A percentile compares a stretch with the other conserved stretches of the same genome.
These are phyloP conservation scores for Corniculantispora saksenae DNA, from an alignment of 2,329 filamentous ascomycete species.

Conservation along the genomic window DNA sequence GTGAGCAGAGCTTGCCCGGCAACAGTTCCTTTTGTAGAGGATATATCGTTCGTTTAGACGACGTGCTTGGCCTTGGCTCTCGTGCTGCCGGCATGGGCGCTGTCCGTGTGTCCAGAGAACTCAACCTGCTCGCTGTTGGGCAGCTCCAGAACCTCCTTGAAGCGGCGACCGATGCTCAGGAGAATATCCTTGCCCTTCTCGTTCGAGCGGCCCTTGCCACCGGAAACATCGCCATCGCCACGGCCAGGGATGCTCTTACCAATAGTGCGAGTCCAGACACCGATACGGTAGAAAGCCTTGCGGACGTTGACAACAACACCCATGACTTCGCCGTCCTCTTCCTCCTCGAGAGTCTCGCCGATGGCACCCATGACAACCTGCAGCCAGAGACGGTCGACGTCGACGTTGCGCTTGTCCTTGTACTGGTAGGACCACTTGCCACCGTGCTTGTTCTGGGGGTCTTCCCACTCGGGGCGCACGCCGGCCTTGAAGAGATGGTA, in stretches of 20 bases:
- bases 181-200: conserved; percentile 88
- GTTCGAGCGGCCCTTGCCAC: conserved; percentile 72
- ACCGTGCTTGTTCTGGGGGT: conserved; percentile 97
- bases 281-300: conserved; percentile 96
- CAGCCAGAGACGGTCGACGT: conserved; percentile 94
- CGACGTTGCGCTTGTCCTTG: conserved; percentile 89
- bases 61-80: conserved; percentile 93
- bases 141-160: conserved; percentile 90
- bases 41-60: conserved; percentile 57
- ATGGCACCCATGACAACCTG: conserved; percentile 96
- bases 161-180: conserved; percentile 79
- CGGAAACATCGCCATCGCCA: conserved; percentile 70
- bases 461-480: conserved; percentile 97
- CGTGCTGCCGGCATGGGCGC: conserved; percentile 88
- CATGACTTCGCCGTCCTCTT: conserved; percentile 96
- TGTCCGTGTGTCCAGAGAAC: conserved; percentile 95
- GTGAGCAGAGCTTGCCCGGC: conserved; percentile 13
- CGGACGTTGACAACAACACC: conserved; percentile 98
- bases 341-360: conserved; percentile 94
- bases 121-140: conserved; percentile 77
- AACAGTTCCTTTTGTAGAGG: not conserved
- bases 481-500: conserved; percentile 99
- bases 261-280: conserved; percentile 93
- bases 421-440: conserved; percentile 99
- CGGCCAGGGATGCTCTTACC: conserved; percentile 80